Percentiles rank a stretch among this genome's conserved stretches.
Evolutionary conservation across 495 filamentous ascomycete genomes (phyloP).

Genomic region (Lophiostoma macrostomum): DNA sequence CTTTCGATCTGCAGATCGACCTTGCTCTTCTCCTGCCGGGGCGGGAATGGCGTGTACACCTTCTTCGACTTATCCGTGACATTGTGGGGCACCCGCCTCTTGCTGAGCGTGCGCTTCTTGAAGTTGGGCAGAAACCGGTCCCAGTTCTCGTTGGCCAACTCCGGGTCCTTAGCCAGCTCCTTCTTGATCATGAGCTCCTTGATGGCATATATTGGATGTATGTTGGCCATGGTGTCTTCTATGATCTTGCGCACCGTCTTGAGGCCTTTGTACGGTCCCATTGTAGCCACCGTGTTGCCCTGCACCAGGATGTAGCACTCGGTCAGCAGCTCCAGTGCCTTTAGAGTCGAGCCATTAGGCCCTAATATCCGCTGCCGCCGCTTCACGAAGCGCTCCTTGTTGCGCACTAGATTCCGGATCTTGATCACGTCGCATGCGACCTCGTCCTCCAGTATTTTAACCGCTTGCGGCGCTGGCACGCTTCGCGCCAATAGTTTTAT

Average conservation of each 20-base stretch:
- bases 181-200: constrained; percentile 99
- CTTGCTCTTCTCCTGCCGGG: constrained; percentile 86
- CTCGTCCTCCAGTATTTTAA: constrained; percentile 92
- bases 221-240: constrained; percentile 93
- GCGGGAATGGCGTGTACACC: constrained; percentile 77
- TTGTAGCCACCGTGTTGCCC: constrained; percentile 89
- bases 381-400: constrained; percentile 97
- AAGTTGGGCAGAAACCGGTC: constrained; percentile 96
- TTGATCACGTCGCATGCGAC: constrained; percentile 92
- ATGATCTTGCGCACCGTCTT: constrained; percentile 90
- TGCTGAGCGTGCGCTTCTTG: constrained; percentile 89
- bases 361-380: constrained; percentile 88
- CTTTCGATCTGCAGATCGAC: constrained; percentile 96
- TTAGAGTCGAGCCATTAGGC: constrained; percentile 78
- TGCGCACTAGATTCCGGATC: constrained; percentile 81
- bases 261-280: constrained; percentile 87
- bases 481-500: constrained; percentile 89
- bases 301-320: constrained; percentile 93
- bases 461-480: constrained; percentile 86
- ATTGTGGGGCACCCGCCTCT: constrained; percentile 76
- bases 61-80: constrained; percentile 94
- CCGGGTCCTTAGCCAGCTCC: constrained; percentile 93
- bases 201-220: constrained; percentile 81
- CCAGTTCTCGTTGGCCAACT: constrained; percentile 84
- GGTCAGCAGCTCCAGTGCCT: constrained; percentile 93